A percentile compares a stretch with the other conserved stretches of the same genome.
phyloP scores from a whole-genome alignment of 2,329 filamentous ascomycete genomes.

The Tolypocladium nubicola region DNA sequence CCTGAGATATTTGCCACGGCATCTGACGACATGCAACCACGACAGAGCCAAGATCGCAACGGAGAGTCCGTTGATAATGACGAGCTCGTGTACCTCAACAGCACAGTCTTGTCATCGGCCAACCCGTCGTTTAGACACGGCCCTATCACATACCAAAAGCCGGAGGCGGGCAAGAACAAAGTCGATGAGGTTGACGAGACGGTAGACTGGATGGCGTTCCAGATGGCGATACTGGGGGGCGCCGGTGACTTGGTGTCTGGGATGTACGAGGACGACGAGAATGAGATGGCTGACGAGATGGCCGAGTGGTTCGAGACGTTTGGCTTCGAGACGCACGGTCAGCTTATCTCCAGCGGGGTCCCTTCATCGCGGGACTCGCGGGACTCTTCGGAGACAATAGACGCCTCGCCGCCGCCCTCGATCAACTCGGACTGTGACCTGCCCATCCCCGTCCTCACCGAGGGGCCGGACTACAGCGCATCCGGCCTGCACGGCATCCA shows the following conservation, averaged over 20 bases:
- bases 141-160: constrained; percentile 39
- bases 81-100: constrained; percentile 36
- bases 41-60: background rate
- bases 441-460: constrained; percentile 25
- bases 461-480: constrained; percentile 21
- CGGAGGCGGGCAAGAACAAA: constrained; percentile 24
- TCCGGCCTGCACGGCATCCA: background rate
- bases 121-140: constrained; percentile 43
- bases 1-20: constrained; percentile 9
- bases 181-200: constrained; percentile 31
- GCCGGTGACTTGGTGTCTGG: constrained; percentile 40
- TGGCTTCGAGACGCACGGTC: constrained; percentile 32
- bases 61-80: constrained; percentile 11
- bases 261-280: constrained; percentile 31
- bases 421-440: constrained; percentile 23
- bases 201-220: constrained; percentile 54
- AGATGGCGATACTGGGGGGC: constrained; percentile 52
- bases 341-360: constrained; percentile 20
- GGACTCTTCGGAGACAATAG: constrained; percentile 7
- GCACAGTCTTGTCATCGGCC: constrained; percentile 37
- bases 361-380: constrained; percentile 7
- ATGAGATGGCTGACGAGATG: constrained; percentile 30
- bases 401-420: constrained; percentile 16
- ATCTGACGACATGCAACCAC: background rate
- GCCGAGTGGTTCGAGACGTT: constrained; percentile 40